Evolutionary conservation across 805 yeast species (phyloP).

Genomic region (Kluyveromyces siamensis): DNA sequence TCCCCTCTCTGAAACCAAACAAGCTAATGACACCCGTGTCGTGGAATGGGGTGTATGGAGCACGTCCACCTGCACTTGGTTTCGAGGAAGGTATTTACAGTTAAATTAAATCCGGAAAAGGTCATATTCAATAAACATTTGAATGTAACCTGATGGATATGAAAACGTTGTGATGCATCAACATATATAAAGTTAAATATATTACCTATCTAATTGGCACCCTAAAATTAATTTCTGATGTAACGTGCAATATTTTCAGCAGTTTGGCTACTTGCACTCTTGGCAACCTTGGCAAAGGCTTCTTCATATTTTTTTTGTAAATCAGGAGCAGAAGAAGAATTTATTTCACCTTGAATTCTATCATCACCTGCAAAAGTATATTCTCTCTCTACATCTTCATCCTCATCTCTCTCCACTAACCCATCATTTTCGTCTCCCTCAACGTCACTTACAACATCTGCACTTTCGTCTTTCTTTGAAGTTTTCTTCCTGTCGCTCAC

Average conservation of each 20-base stretch:
- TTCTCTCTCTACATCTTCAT: slow-evolving; percentile 51
- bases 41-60: slow-evolving; percentile 84
- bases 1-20: slow-evolving; percentile 16
- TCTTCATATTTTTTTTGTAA: slow-evolving; percentile 63
- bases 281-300: slow-evolving; percentile 58
- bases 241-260: slow-evolving; percentile 68
- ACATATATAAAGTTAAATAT: not conserved
- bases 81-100: slow-evolving; percentile 65
- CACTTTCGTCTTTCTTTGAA: slow-evolving; percentile 41
- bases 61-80: slow-evolving; percentile 53
- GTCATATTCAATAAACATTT: not conserved
- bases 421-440: slow-evolving; percentile 39
- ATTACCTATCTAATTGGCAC: no score
- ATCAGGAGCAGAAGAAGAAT: slow-evolving; percentile 33
- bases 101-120: slow-evolving; percentile 4
- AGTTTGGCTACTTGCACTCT: slow-evolving; percentile 52
- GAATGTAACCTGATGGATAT: no score
- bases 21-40: slow-evolving; percentile 55
- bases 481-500: slow-evolving; percentile 34
- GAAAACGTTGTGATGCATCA: not conserved
- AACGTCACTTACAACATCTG: slow-evolving; percentile 40
- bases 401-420: slow-evolving; percentile 36
- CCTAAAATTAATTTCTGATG: slow-evolving; percentile 33
- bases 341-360: slow-evolving; percentile 49
- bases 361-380: slow-evolving; percentile 64